Base-by-base conservation (phyloP, 2,329 filamentous ascomycete genomes). In the Colletotrichum sojae region DNA sequence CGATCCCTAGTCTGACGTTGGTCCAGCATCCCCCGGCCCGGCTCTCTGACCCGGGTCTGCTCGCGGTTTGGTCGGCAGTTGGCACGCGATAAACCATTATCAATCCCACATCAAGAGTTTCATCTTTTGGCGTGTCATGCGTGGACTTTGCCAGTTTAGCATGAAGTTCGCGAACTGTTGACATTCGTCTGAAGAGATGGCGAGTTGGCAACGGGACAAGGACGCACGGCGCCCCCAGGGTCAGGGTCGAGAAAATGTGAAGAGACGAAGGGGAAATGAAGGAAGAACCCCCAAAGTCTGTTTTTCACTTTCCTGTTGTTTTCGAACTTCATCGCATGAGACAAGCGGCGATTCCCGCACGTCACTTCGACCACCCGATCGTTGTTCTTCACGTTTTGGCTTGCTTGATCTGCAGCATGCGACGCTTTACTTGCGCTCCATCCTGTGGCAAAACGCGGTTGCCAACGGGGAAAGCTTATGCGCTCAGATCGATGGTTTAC, bases 371-470 rank as follows among this genome's bases (percentile, higher is more conserved):
- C 55, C 40, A 59, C 39, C 20, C 16, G 12, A 54, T 49, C 27
- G 43, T 53, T n/a, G 40, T 31, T n/a, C 54, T 22, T 45, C 13
- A 13, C 36, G 66, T 66, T 69, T 69, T 56, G 62, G 51, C 55
- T 39, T 60, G 66, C 66, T 25, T 66, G 55, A 66, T 69, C 64
- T 63, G 53, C 64, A 45, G 52, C 52, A 46, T 67, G 59, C 58
- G 52, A 67, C n/a, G 56, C 59, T 18, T 36, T 39, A 51, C 52
- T 53, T 57, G 25, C 16, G 31, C 59, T 36, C 52, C 36, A 22
- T 58, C 36, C 40, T 48, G 20, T 56, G 53, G 22, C 45, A 39
- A 12, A 53, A 45, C 40, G 39, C 39, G 16, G 65, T 63, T 36
- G 56, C 31, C 59, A 16, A 18, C 20, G 25, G 3, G 13, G 9